Evolutionary conservation across 2,329 filamentous ascomycete genomes (phyloP), one percentile per base, ranked within the genome.

Genomic region (Neofusicoccum umdonicola): DNA sequence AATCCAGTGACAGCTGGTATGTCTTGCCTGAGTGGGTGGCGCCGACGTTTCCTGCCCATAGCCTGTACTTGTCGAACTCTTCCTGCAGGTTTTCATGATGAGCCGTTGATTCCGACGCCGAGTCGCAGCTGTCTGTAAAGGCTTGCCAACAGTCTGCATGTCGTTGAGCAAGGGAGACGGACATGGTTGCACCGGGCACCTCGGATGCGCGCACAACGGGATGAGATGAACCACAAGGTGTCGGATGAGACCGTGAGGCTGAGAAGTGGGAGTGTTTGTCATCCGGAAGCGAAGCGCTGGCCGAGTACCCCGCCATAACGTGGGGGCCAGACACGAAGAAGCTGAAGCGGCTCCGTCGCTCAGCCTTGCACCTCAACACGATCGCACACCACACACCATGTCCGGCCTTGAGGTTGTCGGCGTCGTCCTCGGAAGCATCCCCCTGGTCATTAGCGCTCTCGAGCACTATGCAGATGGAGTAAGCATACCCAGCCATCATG

Each of bases 1-100:
- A 70, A 42, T 70, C 68, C 19, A 70, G 41, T 8, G 69, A 70
- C 31, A 67, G 50, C 12, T 66, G 42, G 42, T 66, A 69, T 3
- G 42, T 45, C 19, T 42, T 51, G 9, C 58, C 58, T 2, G 58
- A 64, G 42, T 68, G 64, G 27, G 62, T 61, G 37, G 68, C 68
- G 17, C 67, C 68, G n/a, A 69, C 67, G 54, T 69, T 68, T 3
- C 63, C 67, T 15, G 67, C 68, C 69, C 68, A 70, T 3, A 69
- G 22, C 22, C 44, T 68, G 48, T 62, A 62, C 42, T 65, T 64
- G 37, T 69, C 69, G 31, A 69, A 66, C 35, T 70, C 68, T 4
- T 68, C 66, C 15, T 60, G 39, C 3, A 68, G 17, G 35, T 57
- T 35, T 11, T 45, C 35, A 52, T 12, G 13, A 34, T 44, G 54